Conservation (phyloP, 164 flowering plant species). For the Kalanchoe fedtschenkoi region DNA sequence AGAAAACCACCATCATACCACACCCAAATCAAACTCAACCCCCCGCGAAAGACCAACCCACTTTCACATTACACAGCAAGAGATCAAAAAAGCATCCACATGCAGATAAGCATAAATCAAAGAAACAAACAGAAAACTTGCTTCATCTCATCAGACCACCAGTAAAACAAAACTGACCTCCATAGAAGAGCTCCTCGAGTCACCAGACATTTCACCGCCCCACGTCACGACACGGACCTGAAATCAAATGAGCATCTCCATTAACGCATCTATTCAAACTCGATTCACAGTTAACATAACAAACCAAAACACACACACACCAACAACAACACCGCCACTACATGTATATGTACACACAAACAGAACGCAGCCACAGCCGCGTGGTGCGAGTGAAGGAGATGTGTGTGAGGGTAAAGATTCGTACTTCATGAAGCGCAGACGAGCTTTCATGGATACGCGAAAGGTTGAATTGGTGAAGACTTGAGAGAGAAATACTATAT, state of each 20-base stretch:
- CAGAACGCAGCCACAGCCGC: too few relatives aligned
- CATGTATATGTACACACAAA: neutral
- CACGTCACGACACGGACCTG: neutral
- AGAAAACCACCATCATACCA: neutral
- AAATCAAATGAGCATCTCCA: neutral
- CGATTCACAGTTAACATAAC: neutral
- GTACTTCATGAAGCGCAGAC: neutral
- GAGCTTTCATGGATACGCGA: constrained; percentile 3
- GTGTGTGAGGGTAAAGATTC: neutral
- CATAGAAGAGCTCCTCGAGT: neutral
- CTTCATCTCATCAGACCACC: neutral
- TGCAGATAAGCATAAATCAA: constrained; percentile 2
- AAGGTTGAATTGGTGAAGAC: constrained; percentile 4
- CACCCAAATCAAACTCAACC: neutral
- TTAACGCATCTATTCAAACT: neutral
- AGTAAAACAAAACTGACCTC: constrained; percentile 1
- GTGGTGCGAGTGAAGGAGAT: too few relatives aligned
- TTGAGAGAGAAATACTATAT: neutral
- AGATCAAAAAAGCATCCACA: constrained; percentile 1
- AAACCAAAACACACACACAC: neutral
- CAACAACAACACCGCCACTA: neutral
- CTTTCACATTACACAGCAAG: neutral
- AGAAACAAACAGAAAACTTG: neutral
- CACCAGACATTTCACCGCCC: neutral
- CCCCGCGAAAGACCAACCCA: neutral